Evolutionary conservation across 495 filamentous ascomycete genomes (phyloP).

Genomic region (Tuber calosporum): DNA sequence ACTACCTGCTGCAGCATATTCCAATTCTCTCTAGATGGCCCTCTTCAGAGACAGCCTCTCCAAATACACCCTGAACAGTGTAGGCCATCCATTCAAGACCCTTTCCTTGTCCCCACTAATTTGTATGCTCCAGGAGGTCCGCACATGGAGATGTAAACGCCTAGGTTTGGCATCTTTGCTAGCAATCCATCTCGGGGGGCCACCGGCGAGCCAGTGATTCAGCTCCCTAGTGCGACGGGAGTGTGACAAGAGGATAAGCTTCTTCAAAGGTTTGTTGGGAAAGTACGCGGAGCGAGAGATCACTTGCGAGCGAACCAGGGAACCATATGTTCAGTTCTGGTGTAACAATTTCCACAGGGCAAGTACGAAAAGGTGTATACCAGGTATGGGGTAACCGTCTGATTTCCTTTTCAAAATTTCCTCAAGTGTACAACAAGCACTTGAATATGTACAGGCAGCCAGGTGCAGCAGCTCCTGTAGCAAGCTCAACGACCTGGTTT

Average conservation of each 20-base stretch:
- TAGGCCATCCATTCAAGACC: slow-evolving; percentile 70
- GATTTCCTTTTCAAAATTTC: neutral
- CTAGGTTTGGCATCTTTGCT: slow-evolving; percentile 46
- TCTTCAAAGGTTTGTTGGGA: slow-evolving; percentile 66
- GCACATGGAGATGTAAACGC: slow-evolving; percentile 45
- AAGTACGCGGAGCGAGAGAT: slow-evolving; percentile 55
- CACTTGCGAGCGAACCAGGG: slow-evolving; percentile 86
- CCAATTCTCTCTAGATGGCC: too few species aligned
- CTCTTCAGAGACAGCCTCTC: too few species aligned
- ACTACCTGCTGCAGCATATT: too few species aligned
- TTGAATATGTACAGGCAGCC: neutral
- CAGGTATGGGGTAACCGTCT: slow-evolving; percentile 49
- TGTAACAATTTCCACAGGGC: slow-evolving; percentile 67
- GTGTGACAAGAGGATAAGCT: slow-evolving; percentile 45
- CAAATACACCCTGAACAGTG: too few species aligned
- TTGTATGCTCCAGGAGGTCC: slow-evolving; percentile 46
- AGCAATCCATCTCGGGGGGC: slow-evolving; percentile 49
- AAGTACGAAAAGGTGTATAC: slow-evolving; percentile 91
- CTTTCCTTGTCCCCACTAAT: slow-evolving; percentile 53
- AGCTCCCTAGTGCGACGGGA: slow-evolving; percentile 19
- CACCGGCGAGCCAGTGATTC: slow-evolving; percentile 25
- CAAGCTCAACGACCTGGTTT: neutral
- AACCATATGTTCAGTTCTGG: slow-evolving; percentile 98
- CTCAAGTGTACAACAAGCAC: neutral
- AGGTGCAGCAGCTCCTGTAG: neutral